Evolutionary conservation across 257 asterid species (phyloP).

Genomic region (Ilex asprella): DNA sequence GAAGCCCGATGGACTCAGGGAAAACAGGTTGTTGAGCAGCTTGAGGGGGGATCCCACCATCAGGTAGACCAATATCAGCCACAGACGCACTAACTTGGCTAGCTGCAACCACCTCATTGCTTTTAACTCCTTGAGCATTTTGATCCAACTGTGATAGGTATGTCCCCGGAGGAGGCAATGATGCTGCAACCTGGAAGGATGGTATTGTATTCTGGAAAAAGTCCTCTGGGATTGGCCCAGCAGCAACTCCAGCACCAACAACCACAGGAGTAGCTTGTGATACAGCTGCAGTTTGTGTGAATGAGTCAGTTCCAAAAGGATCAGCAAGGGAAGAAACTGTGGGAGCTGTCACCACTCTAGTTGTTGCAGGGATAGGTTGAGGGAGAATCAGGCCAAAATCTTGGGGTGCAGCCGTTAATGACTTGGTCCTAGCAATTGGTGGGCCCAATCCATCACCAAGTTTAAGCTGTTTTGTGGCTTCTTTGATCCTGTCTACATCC

Average conservation of each 20-base stretch:
- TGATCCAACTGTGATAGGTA: conserved; percentile 65
- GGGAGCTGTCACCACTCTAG: conserved; percentile 40
- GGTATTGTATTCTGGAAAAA: conserved; percentile 92
- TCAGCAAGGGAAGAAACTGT: conserved; percentile 53
- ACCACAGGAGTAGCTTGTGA: conserved; percentile 44
- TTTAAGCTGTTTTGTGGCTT: conserved; percentile 79
- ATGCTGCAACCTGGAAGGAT: conserved; percentile 77
- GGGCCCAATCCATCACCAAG: conserved; percentile 29
- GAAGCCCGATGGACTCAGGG: conserved; percentile 62
- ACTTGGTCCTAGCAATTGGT: conserved; percentile 80
- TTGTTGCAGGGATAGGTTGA: conserved; percentile 48
- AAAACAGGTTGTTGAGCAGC: conserved; percentile 56
- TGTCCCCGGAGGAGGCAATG: conserved; percentile 82
- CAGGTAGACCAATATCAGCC: conserved; percentile 52
- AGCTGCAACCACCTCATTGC: conserved; percentile 36
- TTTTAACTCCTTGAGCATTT: conserved; percentile 46
- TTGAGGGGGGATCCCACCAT: conserved; percentile 76
- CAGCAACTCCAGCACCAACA: conserved; percentile 60
- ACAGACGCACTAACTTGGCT: conserved; percentile 44
- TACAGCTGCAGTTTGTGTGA: conserved; percentile 48
- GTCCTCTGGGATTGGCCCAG: conserved; percentile 94
- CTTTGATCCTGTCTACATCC: conserved; percentile 89
- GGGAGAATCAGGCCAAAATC: conserved; percentile 62
- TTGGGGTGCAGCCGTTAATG: conserved; percentile 62
- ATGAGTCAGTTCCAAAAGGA: conserved; percentile 55